These are phyloP conservation scores for Oryza rufipogon DNA, from an alignment of 176 grass and related monocot genomes.

Conservation along the genomic window DNA sequence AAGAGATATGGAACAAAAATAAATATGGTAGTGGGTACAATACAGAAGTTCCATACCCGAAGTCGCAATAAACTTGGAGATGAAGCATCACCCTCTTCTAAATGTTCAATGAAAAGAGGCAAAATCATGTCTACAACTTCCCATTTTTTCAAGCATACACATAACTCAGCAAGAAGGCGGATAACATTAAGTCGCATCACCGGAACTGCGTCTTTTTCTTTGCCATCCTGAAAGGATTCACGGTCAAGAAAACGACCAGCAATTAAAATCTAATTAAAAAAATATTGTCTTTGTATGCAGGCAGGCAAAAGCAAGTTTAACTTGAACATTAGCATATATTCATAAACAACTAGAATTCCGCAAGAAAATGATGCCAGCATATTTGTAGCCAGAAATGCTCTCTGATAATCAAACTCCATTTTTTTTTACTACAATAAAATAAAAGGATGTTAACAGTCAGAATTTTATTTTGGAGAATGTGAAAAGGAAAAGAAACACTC, in stretches of 20 bases:
- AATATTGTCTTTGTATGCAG: background rate
- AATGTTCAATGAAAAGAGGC: constrained; percentile 96
- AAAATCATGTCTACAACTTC: constrained; percentile 99
- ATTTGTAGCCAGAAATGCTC: constrained; percentile 6
- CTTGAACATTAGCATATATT: background rate
- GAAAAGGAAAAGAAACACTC: background rate
- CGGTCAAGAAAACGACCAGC: constrained; percentile 41
- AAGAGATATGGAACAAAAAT: constrained; percentile 26
- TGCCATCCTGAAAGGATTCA: constrained; percentile 68
- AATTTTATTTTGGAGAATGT: constrained; percentile 3
- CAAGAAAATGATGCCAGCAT: constrained; percentile 23
- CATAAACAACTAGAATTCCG: constrained; percentile 12
- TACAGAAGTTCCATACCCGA: constrained; percentile 63
- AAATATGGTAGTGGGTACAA: constrained; percentile 38
- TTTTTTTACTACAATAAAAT: constrained; percentile 14
- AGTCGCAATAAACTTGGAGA: constrained; percentile 88
- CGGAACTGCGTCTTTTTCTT: constrained; percentile 86
- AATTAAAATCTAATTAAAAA: constrained; percentile 27
- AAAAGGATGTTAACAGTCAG: constrained; percentile 4
- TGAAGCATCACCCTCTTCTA: constrained; percentile 97
- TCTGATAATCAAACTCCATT: background rate
- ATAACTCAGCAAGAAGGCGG: constrained; percentile 84
- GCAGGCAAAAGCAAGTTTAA: constrained; percentile 15
- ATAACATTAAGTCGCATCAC: constrained; percentile 89
- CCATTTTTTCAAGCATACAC: constrained; percentile 91